These are phyloP conservation scores for Clavispora fructus DNA, from an alignment of 805 yeast species.

Conservation along the genomic window DNA sequence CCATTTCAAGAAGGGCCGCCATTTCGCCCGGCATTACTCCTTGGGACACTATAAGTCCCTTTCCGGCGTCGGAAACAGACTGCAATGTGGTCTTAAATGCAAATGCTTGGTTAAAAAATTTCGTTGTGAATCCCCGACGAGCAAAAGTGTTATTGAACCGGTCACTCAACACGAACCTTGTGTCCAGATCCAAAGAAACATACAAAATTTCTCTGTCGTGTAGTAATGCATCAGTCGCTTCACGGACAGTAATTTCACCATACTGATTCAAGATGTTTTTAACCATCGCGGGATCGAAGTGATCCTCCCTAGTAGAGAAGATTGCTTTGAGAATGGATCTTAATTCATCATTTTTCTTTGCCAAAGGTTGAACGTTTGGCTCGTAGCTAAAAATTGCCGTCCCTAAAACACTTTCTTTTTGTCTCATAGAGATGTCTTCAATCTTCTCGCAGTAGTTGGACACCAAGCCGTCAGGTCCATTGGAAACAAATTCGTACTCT, in stretches of 20 bases:
- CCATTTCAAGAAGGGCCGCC: slow-evolving; percentile 53
- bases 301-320: slow-evolving; percentile 48
- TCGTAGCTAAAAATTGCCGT: slow-evolving; percentile 41
- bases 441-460: slow-evolving; percentile 25
- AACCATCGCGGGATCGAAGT: slow-evolving; percentile 44
- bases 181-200: slow-evolving; percentile 35
- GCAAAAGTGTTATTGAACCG: slow-evolving; percentile 37
- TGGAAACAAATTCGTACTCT: slow-evolving; percentile 38
- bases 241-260: slow-evolving; percentile 43
- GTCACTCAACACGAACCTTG: slow-evolving; percentile 56
- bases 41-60: slow-evolving; percentile 52
- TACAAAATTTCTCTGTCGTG: slow-evolving; percentile 52
- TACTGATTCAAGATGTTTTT: slow-evolving; percentile 40
- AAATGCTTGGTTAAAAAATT: slow-evolving; percentile 42
- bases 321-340: slow-evolving; percentile 48
- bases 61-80: slow-evolving; percentile 37
- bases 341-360: slow-evolving; percentile 25
- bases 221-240: slow-evolving; percentile 48
- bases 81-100: slow-evolving; percentile 40
- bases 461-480: slow-evolving; percentile 7
- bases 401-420: slow-evolving; percentile 54
- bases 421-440: slow-evolving; percentile 62
- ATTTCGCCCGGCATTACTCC: slow-evolving; percentile 60
- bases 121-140: slow-evolving; percentile 29
- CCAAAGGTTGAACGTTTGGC: slow-evolving; percentile 2